These are phyloP conservation scores for Erythrobasidium hasegawianum DNA, from an alignment of 1,284 basidiomycete genomes.

Conservation along the genomic window DNA sequence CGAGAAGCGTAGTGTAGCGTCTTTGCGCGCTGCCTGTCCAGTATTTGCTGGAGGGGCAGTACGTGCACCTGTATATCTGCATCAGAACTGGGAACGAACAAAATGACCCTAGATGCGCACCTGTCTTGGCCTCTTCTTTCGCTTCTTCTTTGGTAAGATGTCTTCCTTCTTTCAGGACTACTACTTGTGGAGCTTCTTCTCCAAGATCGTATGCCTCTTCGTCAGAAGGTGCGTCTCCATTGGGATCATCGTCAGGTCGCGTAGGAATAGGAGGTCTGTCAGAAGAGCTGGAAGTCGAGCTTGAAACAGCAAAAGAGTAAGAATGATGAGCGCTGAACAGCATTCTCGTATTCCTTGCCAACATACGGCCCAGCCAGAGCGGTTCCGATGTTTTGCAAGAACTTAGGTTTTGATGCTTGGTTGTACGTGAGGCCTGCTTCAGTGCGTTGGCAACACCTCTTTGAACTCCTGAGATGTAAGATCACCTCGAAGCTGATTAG, in stretches of 20 bases:
- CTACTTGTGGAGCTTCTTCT: slow-evolving; percentile 78
- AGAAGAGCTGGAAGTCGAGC: neutral
- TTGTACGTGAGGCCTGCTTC: slow-evolving; percentile 23
- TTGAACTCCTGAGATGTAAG: neutral
- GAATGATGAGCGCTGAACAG: neutral
- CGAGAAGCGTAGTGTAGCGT: slow-evolving; percentile 22
- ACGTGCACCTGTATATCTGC: slow-evolving; percentile 8
- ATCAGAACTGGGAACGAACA: neutral
- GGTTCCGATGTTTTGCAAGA: slow-evolving; percentile 20
- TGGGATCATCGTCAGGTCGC: slow-evolving; percentile 61
- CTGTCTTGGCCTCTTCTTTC: slow-evolving; percentile 59
- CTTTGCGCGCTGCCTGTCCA: slow-evolving; percentile 8
- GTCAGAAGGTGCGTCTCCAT: slow-evolving; percentile 65
- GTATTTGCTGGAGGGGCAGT: neutral
- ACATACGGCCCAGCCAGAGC: slow-evolving; percentile 28
- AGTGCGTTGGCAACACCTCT: neutral
- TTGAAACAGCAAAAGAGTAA: neutral
- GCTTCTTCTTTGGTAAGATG: slow-evolving; percentile 70
- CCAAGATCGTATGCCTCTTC: slow-evolving; percentile 61
- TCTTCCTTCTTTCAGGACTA: slow-evolving; percentile 76
- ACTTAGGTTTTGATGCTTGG: slow-evolving; percentile 17
- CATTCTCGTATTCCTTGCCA: neutral
- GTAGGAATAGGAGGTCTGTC: slow-evolving; percentile 48
- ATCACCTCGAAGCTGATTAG: slow-evolving; percentile 31
- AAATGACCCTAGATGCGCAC: slow-evolving; percentile 50